Evolutionary conservation across 2,329 filamentous ascomycete species (phyloP), one percentile per base, ranked within the genome.

Genomic region (Penicillium sp.): DNA sequence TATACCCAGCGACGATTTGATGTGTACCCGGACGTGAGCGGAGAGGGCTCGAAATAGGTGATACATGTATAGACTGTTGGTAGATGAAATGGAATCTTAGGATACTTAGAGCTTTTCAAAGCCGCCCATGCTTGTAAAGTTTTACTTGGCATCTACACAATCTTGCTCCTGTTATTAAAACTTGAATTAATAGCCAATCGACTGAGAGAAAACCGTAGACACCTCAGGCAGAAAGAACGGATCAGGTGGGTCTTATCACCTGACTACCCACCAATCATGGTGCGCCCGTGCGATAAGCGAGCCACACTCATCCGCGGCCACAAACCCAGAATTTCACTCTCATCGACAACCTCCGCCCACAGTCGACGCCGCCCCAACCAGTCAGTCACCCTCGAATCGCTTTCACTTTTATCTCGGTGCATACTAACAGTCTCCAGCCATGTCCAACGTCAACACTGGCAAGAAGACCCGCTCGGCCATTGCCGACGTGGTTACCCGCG

Each of bases 401-500:
- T 32, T 30, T 20, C 27, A 17, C 17, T 15, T 46, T 17, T 41
- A 40, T 13, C 17, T 43, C 37, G n/a, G n/a, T n/a, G n/a, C n/a
- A n/a, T 26, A 30, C 53, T 58, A 59, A 59, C 48, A 57, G 53
- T 30, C 48, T 52, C 65, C 75, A 84, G 80, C 82, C 75, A 88
- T 88, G 85, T 87, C 85, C 71, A 84, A 80, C 74, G 66, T 72
- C 72, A 33, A 88, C 86, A 81, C 79, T 71, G 81, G 79, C 77
- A 88, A 87, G 83, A 89, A 88, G 81, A 70, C 78, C 68, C 90
- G 92, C 77, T 96, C 91, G 80, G 95, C 95, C 83, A 96, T 99
- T 80, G 88, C 91, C 80, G 93, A 99, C 82, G 95, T 99, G 77
- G 93, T 99, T 79, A 88, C 94, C 74, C 91, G 94, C 86, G 95